Conservation (phyloP, 768 basidiomycete genomes). For the Panus rudis region DNA sequence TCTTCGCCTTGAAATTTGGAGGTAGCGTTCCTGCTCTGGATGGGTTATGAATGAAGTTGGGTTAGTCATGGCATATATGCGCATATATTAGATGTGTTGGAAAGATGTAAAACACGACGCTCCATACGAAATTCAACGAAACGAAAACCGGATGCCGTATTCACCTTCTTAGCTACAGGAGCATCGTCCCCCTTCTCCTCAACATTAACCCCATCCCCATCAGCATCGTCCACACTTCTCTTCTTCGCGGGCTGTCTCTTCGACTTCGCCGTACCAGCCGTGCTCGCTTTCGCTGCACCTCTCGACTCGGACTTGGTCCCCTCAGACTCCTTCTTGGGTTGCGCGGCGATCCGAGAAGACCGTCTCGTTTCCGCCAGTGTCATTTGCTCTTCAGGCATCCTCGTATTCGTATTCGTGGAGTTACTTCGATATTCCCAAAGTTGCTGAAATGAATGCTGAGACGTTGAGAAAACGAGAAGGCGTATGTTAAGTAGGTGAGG, state of each 20-base stretch:
- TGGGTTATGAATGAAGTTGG: not conserved
- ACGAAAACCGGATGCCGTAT: too few species aligned
- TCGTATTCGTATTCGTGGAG: too few species aligned
- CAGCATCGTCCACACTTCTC: constrained; percentile 25
- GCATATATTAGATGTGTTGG: not conserved
- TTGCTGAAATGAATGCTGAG: too few species aligned
- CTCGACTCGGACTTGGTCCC: too few species aligned
- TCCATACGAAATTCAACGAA: too few species aligned
- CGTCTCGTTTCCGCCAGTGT: constrained; percentile 33
- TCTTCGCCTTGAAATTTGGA: not conserved
- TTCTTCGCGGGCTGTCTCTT: constrained; percentile 27
- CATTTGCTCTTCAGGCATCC: too few species aligned
- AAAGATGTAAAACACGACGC: not conserved
- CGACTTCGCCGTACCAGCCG: constrained; percentile 32
- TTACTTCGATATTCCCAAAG: too few species aligned
- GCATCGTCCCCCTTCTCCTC: constrained; percentile 2
- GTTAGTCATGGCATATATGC: not conserved
- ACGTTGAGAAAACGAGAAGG: too few species aligned
- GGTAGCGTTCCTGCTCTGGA: not conserved
- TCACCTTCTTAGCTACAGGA: constrained; percentile 20
- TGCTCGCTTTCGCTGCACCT: too few species aligned
- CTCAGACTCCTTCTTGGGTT: constrained; percentile 35
- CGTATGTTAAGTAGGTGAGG: too few species aligned
- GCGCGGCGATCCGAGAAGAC: constrained; percentile 49
- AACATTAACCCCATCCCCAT: constrained; percentile 20